Percentiles rank a stretch among this genome's conserved stretches.
phyloP scores from a whole-genome alignment of 2,329 filamentous ascomycete genomes.

The Chaetomium strumarium region DNA sequence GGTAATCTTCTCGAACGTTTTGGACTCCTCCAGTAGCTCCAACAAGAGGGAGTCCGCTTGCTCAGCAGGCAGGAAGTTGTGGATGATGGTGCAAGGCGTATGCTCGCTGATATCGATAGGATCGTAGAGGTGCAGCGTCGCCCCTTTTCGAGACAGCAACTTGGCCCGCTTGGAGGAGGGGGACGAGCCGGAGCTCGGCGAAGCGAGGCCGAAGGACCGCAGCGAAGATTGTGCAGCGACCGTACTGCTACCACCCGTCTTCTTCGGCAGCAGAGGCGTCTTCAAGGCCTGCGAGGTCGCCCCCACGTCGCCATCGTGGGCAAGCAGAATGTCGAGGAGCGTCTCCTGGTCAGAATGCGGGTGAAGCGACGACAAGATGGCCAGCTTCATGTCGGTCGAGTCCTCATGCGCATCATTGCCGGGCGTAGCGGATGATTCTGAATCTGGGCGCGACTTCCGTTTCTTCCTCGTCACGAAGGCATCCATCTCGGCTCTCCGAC shows the following conservation, averaged over 20 bases:
- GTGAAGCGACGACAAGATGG: slow-evolving; percentile 72
- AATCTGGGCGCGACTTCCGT: slow-evolving; percentile 36
- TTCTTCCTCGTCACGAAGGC: slow-evolving; percentile 51
- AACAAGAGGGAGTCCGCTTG: slow-evolving; percentile 67
- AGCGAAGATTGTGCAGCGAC: slow-evolving; percentile 60
- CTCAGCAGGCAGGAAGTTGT: slow-evolving; percentile 73
- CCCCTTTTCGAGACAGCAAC: slow-evolving; percentile 65
- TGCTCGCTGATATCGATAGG: slow-evolving; percentile 73
- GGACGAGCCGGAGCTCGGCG: slow-evolving; percentile 14
- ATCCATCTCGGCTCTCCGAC: slow-evolving; percentile 41
- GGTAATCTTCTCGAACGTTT: slow-evolving; percentile 61
- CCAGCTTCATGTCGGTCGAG: slow-evolving; percentile 84
- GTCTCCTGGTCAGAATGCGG: slow-evolving; percentile 56
- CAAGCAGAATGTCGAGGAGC: slow-evolving; percentile 73
- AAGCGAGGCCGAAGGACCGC: slow-evolving; percentile 40
- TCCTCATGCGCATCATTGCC: slow-evolving; percentile 52
- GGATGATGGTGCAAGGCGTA: slow-evolving; percentile 86
- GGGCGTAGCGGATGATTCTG: background rate
- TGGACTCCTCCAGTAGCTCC: slow-evolving; percentile 70
- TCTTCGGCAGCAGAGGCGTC: slow-evolving; percentile 30
- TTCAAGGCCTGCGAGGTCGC: slow-evolving; percentile 54
- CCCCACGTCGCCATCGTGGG: slow-evolving; percentile 70
- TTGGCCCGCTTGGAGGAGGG: slow-evolving; percentile 32
- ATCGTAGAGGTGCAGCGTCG: slow-evolving; percentile 77
- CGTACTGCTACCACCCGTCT: slow-evolving; percentile 26